phyloP scores from a whole-genome alignment of 2,329 filamentous ascomycete genomes.

The Alternaria hordeiaustralica region DNA sequence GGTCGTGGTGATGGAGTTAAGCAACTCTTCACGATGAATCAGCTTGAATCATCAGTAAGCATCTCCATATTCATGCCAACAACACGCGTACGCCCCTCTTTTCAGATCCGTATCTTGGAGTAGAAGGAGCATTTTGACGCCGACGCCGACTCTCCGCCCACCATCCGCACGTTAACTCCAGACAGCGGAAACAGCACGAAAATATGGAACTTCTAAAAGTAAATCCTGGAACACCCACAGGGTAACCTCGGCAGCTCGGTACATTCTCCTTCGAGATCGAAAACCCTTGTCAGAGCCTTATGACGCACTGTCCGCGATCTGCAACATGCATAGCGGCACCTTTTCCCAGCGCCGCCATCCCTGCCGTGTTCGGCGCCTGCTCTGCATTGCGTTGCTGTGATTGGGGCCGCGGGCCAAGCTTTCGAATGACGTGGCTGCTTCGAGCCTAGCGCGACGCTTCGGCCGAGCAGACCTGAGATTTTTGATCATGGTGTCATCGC shows the following conservation, averaged over 20 bases:
- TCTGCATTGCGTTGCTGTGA: neutral
- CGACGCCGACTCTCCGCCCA: neutral
- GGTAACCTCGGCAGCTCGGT: slow-evolving; percentile 10
- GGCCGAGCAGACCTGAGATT: slow-evolving; percentile 17
- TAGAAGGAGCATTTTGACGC: neutral
- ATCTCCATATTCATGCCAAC: neutral
- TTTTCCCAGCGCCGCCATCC: neutral
- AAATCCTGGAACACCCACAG: neutral
- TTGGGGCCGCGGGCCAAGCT: neutral
- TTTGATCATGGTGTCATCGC: slow-evolving; percentile 25
- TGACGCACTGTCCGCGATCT: slow-evolving; percentile 14
- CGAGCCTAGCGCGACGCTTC: neutral
- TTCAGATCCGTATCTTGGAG: neutral
- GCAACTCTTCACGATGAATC: neutral
- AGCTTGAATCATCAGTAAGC: neutral
- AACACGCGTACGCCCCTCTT: neutral
- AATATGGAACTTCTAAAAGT: neutral
- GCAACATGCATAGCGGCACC: neutral
- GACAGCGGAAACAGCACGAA: neutral
- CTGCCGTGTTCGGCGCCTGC: neutral
- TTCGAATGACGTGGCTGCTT: neutral
- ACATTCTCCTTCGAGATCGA: neutral
- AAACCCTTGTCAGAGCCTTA: neutral
- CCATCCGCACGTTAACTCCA: neutral
- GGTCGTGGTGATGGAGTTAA: neutral